Conservation (phyloP, 768 basidiomycete species). For the Phylloporus rhodoxanthus region DNA sequence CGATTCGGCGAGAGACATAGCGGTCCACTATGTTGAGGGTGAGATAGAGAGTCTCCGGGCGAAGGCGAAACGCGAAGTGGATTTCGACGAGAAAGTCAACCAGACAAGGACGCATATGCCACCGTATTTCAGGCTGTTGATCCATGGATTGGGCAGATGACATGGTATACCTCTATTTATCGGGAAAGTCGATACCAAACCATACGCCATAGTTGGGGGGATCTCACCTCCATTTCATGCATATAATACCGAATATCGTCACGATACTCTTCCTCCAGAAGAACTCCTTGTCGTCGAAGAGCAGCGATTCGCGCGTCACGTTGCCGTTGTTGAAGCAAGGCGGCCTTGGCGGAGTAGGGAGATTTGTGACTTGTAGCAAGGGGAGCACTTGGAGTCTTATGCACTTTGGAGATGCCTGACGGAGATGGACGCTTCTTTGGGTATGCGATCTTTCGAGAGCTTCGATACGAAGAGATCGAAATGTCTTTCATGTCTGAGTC, state of each 20-base stretch:
- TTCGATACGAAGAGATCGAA: constrained; percentile 50
- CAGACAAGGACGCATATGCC: constrained; percentile 99
- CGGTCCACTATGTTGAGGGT: constrained; percentile 98
- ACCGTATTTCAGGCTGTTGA: constrained; percentile 96
- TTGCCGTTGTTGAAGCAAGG: constrained; percentile 58
- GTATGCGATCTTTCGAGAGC: constrained; percentile 62
- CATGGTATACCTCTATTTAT: constrained; percentile 68
- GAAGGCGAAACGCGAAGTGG: constrained; percentile 94
- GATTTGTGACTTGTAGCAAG: constrained; percentile 52
- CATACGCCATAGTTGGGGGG: neutral
- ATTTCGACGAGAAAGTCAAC: constrained; percentile 99
- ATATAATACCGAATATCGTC: constrained; percentile 92
- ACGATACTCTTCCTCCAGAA: constrained; percentile 92
- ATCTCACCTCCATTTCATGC: constrained; percentile 96
- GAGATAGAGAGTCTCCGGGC: constrained; percentile 97
- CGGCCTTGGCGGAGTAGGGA: constrained; percentile 60
- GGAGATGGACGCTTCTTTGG: constrained; percentile 85
- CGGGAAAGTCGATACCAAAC: constrained; percentile 6
- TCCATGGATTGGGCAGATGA: constrained; percentile 96
- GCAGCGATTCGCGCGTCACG: constrained; percentile 65
- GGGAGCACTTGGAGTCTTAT: constrained; percentile 46
- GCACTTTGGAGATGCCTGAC: constrained; percentile 65
- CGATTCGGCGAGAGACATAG: constrained; percentile 96
- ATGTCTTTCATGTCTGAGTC: constrained; percentile 70
- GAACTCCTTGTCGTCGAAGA: constrained; percentile 63